phyloP scores from a whole-genome alignment of 2,329 filamentous ascomycete genomes.

The Sphaerostilbella broomeana region DNA sequence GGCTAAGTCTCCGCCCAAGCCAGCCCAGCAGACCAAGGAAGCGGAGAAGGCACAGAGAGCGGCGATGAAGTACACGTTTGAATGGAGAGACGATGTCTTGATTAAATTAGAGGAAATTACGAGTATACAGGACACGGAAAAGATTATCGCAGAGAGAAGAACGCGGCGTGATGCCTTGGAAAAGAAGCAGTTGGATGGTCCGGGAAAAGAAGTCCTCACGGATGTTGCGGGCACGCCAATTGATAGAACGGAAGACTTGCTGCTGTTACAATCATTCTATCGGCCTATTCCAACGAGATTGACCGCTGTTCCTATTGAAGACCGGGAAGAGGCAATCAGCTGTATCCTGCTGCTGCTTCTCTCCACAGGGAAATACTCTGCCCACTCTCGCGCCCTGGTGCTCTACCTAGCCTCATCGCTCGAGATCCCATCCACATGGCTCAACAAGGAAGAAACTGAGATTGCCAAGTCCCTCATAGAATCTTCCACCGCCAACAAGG shows the following conservation, averaged over 20 bases:
- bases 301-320: constrained; percentile 48
- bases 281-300: constrained; percentile 48
- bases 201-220: constrained; percentile 33
- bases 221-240: constrained; percentile 32
- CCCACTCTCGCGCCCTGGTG: constrained; percentile 63
- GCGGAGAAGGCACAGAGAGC: constrained; percentile 37
- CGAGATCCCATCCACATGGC: constrained; percentile 51
- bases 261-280: constrained; percentile 45
- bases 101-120: constrained; percentile 62
- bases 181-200: constrained; percentile 28
- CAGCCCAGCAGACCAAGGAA: constrained; percentile 19
- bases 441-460: constrained; percentile 65
- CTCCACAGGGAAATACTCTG: constrained; percentile 66
- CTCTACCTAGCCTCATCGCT: constrained; percentile 63
- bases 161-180: constrained; percentile 39
- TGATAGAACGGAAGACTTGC: constrained; percentile 33
- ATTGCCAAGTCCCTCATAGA: constrained; percentile 70
- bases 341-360: constrained; percentile 64
- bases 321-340: constrained; percentile 59
- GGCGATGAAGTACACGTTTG: constrained; percentile 63
- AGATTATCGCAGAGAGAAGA: constrained; percentile 41
- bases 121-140: constrained; percentile 41
- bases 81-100: constrained; percentile 71
- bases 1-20: not conserved
- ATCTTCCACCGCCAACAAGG: constrained; percentile 44